A percentile compares a stretch with the other conserved stretches of the same genome.
phyloP scores from a whole-genome alignment of 371 early-diverging fungal genomes.

The Mucor piriformis region DNA sequence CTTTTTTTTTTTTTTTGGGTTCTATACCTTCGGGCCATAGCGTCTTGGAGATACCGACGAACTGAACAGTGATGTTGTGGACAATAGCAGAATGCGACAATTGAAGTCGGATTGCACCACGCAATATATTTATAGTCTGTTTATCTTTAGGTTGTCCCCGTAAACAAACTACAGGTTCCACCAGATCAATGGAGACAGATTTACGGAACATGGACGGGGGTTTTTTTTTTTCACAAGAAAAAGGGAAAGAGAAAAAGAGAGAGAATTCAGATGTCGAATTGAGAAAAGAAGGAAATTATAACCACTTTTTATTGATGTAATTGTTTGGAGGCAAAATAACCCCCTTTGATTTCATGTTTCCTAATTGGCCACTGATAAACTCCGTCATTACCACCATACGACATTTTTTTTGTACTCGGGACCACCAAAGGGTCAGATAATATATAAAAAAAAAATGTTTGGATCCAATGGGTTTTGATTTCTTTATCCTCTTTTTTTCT shows the following conservation, averaged over 20 bases:
- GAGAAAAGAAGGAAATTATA: neutral
- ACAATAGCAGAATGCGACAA: slow-evolving; percentile 26
- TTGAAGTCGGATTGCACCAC: slow-evolving; percentile 36
- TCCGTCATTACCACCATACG: slow-evolving; percentile 2
- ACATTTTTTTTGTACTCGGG: slow-evolving; percentile 8
- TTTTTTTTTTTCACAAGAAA: neutral
- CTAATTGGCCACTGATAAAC: slow-evolving; percentile 9
- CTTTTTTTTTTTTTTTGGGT: neutral
- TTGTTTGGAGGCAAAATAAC: neutral
- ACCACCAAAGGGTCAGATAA: neutral
- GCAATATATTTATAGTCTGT: slow-evolving; percentile 36
- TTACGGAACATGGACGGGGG: slow-evolving; percentile 32
- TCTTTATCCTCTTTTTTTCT: slow-evolving; percentile 1
- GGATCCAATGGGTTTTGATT: slow-evolving; percentile 15
- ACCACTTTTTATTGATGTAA: neutral
- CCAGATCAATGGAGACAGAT: slow-evolving; percentile 40
- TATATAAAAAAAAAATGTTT: neutral
- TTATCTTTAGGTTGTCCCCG: slow-evolving; percentile 40
- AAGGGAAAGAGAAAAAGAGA: neutral
- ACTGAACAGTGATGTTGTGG: slow-evolving; percentile 36
- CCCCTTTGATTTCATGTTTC: neutral
- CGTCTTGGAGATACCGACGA: slow-evolving; percentile 45
- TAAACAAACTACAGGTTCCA: slow-evolving; percentile 44
- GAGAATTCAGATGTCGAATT: no score
- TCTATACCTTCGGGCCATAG: slow-evolving; percentile 45